Base-by-base conservation (phyloP, 306 rosid genomes). In the Trifolium repens region DNA sequence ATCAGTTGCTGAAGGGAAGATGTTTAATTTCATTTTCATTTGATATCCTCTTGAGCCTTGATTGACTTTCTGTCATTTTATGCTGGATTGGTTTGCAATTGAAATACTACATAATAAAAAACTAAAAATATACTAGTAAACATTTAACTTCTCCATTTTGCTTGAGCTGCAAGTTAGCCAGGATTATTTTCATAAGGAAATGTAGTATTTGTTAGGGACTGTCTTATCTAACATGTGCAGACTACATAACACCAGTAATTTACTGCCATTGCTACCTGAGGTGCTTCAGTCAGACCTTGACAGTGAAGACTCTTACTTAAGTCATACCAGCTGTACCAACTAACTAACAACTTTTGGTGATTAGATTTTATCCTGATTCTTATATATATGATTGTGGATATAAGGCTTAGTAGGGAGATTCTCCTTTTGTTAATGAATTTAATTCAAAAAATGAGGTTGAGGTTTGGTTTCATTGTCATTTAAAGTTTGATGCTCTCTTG, bases 401-500 rank as follows among this genome's bases (percentile, higher is more conserved):
- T n/a, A 60, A 44, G 69, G 16, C 8, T 15, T 12, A 42, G 57
- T 17, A 42, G 77, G 26, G 77, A 40, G 55, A 57, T 35, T 72
- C 46, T 58, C 35, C 10, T 40, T 40, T 10, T 65, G 67, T 67
- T 43, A 55, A 67, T 24, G 63, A 16, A 44, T 42, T 44, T 53
- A 9, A 73, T n/a, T 4, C 32, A 27, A 27, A 17, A n/a, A 53
- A 42, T 75, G 63, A 55, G 30, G 32, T 75, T 65, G 63, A 55
- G 43, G 32, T 65, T 65, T 26, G 67, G 58, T 53, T 37, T 76
- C 67, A 52, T 66, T 65, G 53, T 52, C 55, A 39, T 50, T 22
- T 10, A 47, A 47, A 13, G 54, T 13, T 76, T 57, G 80, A 22
- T 57, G 7, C 35, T 57, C 35, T 57, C 15, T 57, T 57, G 55